A percentile compares a stretch with the other conserved stretches of the same genome.
phyloP scores from a whole-genome alignment of 2,329 filamentous ascomycete species.

The Colletotrichum sp. region DNA sequence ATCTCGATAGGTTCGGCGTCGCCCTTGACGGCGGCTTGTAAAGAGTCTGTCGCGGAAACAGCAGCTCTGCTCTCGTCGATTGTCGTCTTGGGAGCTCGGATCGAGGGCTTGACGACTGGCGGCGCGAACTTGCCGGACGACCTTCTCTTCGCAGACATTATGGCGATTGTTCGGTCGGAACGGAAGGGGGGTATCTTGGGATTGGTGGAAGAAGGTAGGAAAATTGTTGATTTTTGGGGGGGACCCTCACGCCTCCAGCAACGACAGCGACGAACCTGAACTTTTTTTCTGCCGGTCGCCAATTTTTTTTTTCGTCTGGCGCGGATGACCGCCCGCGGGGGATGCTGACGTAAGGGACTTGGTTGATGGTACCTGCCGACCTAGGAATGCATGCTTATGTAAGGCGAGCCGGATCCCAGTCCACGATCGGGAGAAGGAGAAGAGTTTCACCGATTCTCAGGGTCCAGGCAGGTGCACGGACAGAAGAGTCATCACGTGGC shows the following conservation, averaged over 20 bases:
- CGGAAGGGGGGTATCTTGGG: not conserved
- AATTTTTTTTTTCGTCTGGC: conserved; percentile 16
- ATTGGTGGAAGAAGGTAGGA: not conserved
- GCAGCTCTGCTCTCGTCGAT: conserved; percentile 65
- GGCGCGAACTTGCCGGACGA: conserved; percentile 60
- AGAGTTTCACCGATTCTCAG: not conserved
- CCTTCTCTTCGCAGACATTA: conserved; percentile 68
- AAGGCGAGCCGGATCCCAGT: too few relatives aligned
- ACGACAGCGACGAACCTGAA: conserved; percentile 15
- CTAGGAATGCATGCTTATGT: not conserved
- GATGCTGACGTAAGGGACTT: conserved; percentile 6
- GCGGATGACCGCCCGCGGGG: conserved; percentile 14
- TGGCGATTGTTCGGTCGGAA: not conserved
- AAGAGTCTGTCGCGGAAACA: conserved; percentile 50
- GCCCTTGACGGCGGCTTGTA: conserved; percentile 36
- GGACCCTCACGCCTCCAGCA: not conserved
- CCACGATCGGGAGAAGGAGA: not conserved
- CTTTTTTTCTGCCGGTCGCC: conserved; percentile 20
- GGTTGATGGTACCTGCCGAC: not conserved
- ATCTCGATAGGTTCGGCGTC: conserved; percentile 58
- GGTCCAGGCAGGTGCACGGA: not conserved
- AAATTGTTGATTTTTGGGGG: not conserved
- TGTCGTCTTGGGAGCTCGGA: conserved; percentile 54
- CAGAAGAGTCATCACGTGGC: not conserved
- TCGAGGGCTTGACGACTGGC: conserved; percentile 58